Evolutionary conservation across 108 stramenopile genomes (phyloP).

Genomic region (Nannochloropsis gaditana): DNA sequence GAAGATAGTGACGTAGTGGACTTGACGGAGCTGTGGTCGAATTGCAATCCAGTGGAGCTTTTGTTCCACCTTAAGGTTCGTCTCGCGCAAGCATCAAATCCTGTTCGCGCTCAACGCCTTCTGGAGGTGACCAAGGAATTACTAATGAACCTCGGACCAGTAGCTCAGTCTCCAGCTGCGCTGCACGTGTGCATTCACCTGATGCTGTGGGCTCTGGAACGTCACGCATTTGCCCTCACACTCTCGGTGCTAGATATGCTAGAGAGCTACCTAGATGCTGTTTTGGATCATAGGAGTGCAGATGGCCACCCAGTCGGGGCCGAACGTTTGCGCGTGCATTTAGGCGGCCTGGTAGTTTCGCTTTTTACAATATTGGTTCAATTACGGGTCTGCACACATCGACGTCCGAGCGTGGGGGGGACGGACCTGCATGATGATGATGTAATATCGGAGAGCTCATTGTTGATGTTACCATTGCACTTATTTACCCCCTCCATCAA

Average conservation of each 20-base stretch:
- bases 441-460: no score
- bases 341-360: neutral
- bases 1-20: neutral
- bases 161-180: neutral
- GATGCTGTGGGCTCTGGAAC: neutral
- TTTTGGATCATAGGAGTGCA: neutral
- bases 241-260: neutral
- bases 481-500: no score
- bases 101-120: constrained; percentile 7
- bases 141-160: neutral
- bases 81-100: constrained; percentile 2
- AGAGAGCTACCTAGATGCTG: neutral
- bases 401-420: neutral
- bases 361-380: neutral
- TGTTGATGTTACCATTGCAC: no score
- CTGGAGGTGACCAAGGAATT: neutral
- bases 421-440: neutral
- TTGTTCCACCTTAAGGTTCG: neutral
- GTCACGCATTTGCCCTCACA: neutral
- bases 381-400: neutral
- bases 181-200: neutral
- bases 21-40: neutral
- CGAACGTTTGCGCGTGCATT: neutral
- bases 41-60: neutral
- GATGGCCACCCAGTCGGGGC: neutral